phyloP scores from a whole-genome alignment of 148 eudicot genomes.

The Rheum nobile region DNA sequence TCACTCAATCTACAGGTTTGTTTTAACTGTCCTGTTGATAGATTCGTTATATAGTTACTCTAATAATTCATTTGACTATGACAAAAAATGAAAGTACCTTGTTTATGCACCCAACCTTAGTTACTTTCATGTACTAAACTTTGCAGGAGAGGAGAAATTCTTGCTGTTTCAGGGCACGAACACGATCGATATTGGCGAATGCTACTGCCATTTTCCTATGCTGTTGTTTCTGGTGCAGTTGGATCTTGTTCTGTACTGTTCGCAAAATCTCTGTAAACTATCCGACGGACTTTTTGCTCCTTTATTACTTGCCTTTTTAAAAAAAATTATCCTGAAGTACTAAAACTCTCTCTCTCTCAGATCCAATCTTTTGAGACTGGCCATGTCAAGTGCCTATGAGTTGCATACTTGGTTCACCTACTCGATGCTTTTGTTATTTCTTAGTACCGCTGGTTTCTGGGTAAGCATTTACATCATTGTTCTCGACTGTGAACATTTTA shows the following conservation, averaged over 20 bases:
- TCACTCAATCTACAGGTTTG: slow-evolving; percentile 85
- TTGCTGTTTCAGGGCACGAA: slow-evolving; percentile 51
- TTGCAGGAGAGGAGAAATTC: slow-evolving; percentile 77
- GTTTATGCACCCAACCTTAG: neutral
- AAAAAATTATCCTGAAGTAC: neutral
- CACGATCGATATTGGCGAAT: slow-evolving; percentile 61
- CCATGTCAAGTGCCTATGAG: slow-evolving; percentile 70
- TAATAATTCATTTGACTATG: neutral
- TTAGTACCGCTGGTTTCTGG: slow-evolving; percentile 97
- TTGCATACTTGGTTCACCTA: slow-evolving; percentile 91
- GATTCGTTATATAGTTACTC: neutral
- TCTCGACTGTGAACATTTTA: neutral
- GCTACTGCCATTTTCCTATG: slow-evolving; percentile 90
- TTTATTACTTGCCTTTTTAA: neutral
- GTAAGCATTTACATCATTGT: slow-evolving; percentile 22
- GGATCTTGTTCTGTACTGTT: slow-evolving; percentile 96
- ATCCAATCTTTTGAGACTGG: slow-evolving; percentile 82
- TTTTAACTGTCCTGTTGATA: neutral
- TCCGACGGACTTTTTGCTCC: neutral
- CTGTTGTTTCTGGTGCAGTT: slow-evolving; percentile 87
- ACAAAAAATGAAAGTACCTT: neutral
- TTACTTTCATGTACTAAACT: slow-evolving; percentile 5
- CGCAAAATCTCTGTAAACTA: slow-evolving; percentile 80
- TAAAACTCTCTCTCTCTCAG: slow-evolving; percentile 31
- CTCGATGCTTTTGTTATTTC: slow-evolving; percentile 79